A percentile compares a stretch with the other conserved stretches of the same genome.
These are phyloP conservation scores for Plectosphaerella sp. DNA, from an alignment of 2,329 filamentous ascomycete species.

Conservation along the genomic window DNA sequence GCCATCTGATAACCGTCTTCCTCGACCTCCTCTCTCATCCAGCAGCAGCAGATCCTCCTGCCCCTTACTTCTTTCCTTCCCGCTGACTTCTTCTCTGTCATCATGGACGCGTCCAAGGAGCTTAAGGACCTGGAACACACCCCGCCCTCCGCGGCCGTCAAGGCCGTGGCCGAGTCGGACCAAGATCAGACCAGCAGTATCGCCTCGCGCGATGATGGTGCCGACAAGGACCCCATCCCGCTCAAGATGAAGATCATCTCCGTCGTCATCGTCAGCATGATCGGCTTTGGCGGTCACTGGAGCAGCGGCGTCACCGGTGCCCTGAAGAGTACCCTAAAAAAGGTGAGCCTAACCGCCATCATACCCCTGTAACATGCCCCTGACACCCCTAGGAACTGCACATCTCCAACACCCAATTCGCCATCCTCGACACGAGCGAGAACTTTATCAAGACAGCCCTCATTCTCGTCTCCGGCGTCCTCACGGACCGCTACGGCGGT, in stretches of 20 bases:
- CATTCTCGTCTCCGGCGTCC: slow-evolving; percentile 47
- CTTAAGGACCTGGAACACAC: background rate
- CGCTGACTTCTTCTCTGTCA: background rate
- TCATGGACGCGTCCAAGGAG: background rate
- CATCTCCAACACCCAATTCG: slow-evolving; percentile 57
- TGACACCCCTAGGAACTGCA: slow-evolving; percentile 31
- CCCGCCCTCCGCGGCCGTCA: background rate
- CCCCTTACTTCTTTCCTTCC: background rate
- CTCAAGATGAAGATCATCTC: slow-evolving; percentile 15
- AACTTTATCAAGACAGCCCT: slow-evolving; percentile 58
- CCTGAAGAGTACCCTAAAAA: slow-evolving; percentile 58
- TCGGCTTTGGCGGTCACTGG: slow-evolving; percentile 58
- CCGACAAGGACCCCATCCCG: background rate
- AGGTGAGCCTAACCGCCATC: slow-evolving; percentile 18
- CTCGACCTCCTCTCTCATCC: background rate
- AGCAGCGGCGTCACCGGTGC: slow-evolving; percentile 56
- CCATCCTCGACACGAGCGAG: slow-evolving; percentile 54
- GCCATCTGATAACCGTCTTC: background rate
- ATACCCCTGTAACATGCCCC: too few species aligned
- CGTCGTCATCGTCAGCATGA: slow-evolving; percentile 45
- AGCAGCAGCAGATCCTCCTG: background rate
- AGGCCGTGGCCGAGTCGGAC: background rate
- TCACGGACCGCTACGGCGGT: slow-evolving; percentile 56
- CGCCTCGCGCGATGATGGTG: too few species aligned
- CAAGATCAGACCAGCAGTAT: too few species aligned